A percentile compares a stretch with the other conserved stretches of the same genome.
phyloP scores from a whole-genome alignment of 23 red algal genomes.

The Gracilaria domingensis region DNA sequence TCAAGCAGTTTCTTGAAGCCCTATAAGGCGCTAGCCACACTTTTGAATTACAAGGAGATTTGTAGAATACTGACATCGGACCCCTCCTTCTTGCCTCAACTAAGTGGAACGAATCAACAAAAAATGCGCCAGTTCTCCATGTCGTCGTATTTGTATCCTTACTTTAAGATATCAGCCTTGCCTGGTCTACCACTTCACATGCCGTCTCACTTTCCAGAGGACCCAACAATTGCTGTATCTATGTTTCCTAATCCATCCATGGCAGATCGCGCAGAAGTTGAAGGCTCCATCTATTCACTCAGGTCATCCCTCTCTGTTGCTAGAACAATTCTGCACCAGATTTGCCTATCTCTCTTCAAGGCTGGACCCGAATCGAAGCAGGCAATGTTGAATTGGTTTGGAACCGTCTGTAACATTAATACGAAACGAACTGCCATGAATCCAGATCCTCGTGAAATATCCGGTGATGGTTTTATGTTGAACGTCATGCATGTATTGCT shows the following conservation, averaged over 20 bases:
- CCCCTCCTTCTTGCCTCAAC: slow-evolving; percentile 51
- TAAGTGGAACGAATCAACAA: neutral
- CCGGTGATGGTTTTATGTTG: slow-evolving; percentile 90
- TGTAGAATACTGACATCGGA: slow-evolving; percentile 54
- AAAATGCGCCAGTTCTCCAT: slow-evolving; percentile 26
- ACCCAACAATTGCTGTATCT: slow-evolving; percentile 69
- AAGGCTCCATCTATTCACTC: slow-evolving; percentile 74
- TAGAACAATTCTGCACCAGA: slow-evolving; percentile 68
- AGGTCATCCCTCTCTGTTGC: slow-evolving; percentile 76
- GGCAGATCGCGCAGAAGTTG: slow-evolving; percentile 37
- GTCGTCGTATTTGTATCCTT: slow-evolving; percentile 73
- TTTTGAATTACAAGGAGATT: slow-evolving; percentile 64
- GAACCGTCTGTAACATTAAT: slow-evolving; percentile 71
- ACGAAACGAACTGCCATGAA: slow-evolving; percentile 77
- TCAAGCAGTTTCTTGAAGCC: slow-evolving; percentile 62
- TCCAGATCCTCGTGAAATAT: slow-evolving; percentile 54
- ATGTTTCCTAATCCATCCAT: slow-evolving; percentile 83
- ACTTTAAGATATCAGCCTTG: slow-evolving; percentile 84
- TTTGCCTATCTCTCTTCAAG: slow-evolving; percentile 78
- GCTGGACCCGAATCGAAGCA: slow-evolving; percentile 78
- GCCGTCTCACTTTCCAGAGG: slow-evolving; percentile 68
- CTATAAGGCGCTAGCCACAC: slow-evolving; percentile 51
- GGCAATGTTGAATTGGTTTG: slow-evolving; percentile 84
- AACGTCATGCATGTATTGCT: slow-evolving; percentile 93
- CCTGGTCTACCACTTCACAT: slow-evolving; percentile 60